Evolutionary conservation across 352 stramenopile genomes (phyloP), one percentile per base, ranked within the genome.

Genomic region (Peronospora farinosa): DNA sequence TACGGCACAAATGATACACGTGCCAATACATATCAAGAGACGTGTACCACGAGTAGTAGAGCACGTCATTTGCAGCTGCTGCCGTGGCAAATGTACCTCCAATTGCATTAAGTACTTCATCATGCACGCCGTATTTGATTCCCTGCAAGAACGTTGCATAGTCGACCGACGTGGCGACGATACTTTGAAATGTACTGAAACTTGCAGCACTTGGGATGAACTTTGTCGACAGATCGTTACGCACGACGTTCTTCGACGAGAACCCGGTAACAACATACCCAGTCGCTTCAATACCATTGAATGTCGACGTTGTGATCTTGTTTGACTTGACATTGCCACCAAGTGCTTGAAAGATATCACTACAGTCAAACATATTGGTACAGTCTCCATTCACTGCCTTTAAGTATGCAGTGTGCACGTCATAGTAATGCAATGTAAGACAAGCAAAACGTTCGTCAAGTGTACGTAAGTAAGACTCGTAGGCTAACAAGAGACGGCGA

Each of bases 371-470:
- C 59, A 87, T 74, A 60, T 69, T 80, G 43, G 28, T 39, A 41
- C 76, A 87, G 45, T 78, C 56, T 1, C 63, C 65, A 28, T 63
- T 77, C 7, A 69, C 69, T 0, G 61, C 49, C 16, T 77, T 63
- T 7, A 72, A 51, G 63, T 84, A 87, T 15, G 71, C 76, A 48
- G 73, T 79, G 60, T 84, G 71, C 19, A 87, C 69, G 51, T 90
- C 79, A 47, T 82, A 90, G 74, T 84, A 90, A n/a, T 77, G 79
- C 16, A 90, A 33, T 13, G 79, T 88, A 17, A 90, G 37, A 41
- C 79, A 90, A 3, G 65, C 69, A 40, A 75, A 90, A 44, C 74
- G 66, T 15, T 65, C 44, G 44, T 66, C 68, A 17, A 86, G 54
- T 35, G 67, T 63, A n/a, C 79, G 79, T 38, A 90, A 39, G 32